Evolutionary conservation across 2,329 filamentous ascomycete genomes (phyloP), one percentile per base, ranked within the genome.

Genomic region (Coniochaeta ligniaria): DNA sequence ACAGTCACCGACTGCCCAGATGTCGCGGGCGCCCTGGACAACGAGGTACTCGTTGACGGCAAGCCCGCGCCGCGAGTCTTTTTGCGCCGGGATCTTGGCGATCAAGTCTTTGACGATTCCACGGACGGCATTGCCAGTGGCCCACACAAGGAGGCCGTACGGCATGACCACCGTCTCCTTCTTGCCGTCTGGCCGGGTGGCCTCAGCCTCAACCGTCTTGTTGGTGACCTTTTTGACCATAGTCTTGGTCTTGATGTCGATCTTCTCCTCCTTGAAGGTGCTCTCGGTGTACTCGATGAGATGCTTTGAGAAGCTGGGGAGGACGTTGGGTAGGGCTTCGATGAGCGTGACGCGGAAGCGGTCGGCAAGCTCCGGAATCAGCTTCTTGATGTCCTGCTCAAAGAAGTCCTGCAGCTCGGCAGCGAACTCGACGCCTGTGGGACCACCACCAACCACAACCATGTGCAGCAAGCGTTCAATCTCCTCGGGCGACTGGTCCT

Each of bases 361-460:
- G 70, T 93, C 87, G 75, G 88, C 87, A 76, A 99, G 96, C 64
- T 97, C 92, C 54, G 96, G 96, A 66, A 99, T 89, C 84, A 96
- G 93, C 81, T 97, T 98, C 84, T 91, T 93, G 76, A 99, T 88
- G 76, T 99, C 95, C 69, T 96, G 88, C 77, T 97, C 92, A 81
- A 99, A 98, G 81, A 99, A 99, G 76, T 99, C 95, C 76, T 96
- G 93, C 60, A 99, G 87, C 79, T 99, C 95, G 76, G 93, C 95
- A 65, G 95, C 95, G 71, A 99, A 99, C 78, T 99, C 95, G 67
- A 99, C 95, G 80, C 94, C 94, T 60, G 94, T 98, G 45, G 94
- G 94, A 62, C 94, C 94, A 78, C 94, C 94, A 68, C 94, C 90
- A 59, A 92, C 90, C 54, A 93, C 94, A 60, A 99, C 95, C 93